phyloP scores from a whole-genome alignment of 106 monocot species.

The Xerophyta viscosa region DNA sequence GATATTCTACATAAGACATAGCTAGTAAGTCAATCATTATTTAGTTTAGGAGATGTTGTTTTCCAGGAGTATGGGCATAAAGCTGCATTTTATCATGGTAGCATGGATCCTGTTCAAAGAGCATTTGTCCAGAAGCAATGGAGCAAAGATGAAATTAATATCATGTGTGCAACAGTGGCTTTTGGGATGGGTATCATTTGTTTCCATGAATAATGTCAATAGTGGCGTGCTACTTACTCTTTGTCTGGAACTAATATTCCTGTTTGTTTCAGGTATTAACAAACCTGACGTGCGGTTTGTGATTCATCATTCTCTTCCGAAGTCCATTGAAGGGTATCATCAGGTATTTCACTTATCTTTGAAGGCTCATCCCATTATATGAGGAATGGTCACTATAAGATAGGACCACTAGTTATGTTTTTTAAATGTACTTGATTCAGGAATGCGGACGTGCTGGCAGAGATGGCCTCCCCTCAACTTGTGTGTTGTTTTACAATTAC shows the following conservation, averaged over 20 bases:
- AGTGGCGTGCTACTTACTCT: too few relatives aligned
- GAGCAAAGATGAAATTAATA: constrained; percentile 95
- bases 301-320: constrained; percentile 97
- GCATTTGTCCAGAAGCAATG: constrained; percentile 81
- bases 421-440: constrained; percentile 24
- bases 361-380: too few relatives aligned
- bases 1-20: too few relatives aligned
- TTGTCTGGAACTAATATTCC: too few relatives aligned
- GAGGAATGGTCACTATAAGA: too few relatives aligned
- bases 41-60: too few relatives aligned
- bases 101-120: constrained; percentile 84
- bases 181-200: constrained; percentile 88
- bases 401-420: too few relatives aligned
- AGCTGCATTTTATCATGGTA: constrained; percentile 91
- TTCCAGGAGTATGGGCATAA: constrained; percentile 83
- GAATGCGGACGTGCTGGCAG: constrained; percentile 98
- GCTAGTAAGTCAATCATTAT: too few relatives aligned
- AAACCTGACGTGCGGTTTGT: constrained; percentile 99
- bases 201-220: neutral
- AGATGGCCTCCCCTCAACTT: constrained; percentile 84
- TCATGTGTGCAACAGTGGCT: constrained; percentile 97
- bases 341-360: constrained; percentile 33
- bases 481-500: constrained; percentile 85
- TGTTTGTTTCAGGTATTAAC: constrained; percentile 74
- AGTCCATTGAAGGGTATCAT: constrained; percentile 98